Evolutionary conservation across 768 basidiomycete species (phyloP).

Genomic region (Lactarius hatsudake): DNA sequence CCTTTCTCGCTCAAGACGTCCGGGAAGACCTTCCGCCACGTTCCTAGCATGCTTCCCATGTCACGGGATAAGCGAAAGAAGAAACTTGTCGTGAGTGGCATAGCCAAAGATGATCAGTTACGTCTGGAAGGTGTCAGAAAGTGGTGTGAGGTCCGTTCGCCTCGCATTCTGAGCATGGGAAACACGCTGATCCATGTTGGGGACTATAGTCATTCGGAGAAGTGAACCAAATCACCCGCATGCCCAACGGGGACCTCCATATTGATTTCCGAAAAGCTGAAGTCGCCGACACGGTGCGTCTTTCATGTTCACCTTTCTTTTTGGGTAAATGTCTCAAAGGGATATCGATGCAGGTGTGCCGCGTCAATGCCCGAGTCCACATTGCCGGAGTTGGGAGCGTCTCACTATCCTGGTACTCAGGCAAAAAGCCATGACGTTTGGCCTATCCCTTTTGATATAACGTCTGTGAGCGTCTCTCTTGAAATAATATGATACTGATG

Average conservation of each 20-base stretch:
- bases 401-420: constrained; percentile 69
- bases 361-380: constrained; percentile 69
- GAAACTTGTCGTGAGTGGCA: constrained; percentile 66
- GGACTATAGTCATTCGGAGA: constrained; percentile 54
- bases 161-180: constrained; percentile 21
- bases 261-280: constrained; percentile 71
- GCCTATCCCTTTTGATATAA: background rate
- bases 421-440: constrained; percentile 41
- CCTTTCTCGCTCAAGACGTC: constrained; percentile 34
- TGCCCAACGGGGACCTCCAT: constrained; percentile 77
- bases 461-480: background rate
- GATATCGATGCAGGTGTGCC: constrained; percentile 56
- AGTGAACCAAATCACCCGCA: constrained; percentile 64
- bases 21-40: constrained; percentile 24
- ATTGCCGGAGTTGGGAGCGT: constrained; percentile 78
- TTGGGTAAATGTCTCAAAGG: constrained; percentile 21
- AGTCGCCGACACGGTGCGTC: constrained; percentile 74
- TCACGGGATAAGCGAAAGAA: constrained; percentile 54
- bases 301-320: background rate
- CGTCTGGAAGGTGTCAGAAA: constrained; percentile 65
- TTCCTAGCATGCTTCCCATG: constrained; percentile 29
- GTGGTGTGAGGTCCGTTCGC: constrained; percentile 68
- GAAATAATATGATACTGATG: background rate
- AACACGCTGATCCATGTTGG: constrained; percentile 19
- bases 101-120: constrained; percentile 54